Base-by-base conservation (phyloP, 1,284 basidiomycete species). In the Ustilago bromivora region DNA sequence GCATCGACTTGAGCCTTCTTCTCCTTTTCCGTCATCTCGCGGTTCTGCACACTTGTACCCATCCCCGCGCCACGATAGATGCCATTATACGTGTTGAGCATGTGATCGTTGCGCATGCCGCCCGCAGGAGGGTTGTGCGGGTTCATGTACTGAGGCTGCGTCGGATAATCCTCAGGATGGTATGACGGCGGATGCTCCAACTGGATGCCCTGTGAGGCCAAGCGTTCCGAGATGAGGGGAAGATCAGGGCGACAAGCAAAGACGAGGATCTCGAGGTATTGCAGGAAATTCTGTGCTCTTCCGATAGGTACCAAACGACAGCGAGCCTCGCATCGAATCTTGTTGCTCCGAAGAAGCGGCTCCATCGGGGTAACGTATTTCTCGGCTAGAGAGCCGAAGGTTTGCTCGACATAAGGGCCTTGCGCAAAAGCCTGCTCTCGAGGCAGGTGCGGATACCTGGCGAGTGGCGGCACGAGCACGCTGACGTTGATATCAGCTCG, bases 181-280 rank as follows among this genome's bases (percentile, higher is more conserved):
- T 89, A 90, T 3, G 86, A 84, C 3, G 87, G 64, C 0, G 96
- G 96, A 81, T 96, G 92, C 79, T 95, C 92, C 57, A 98, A 90
- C 66, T 92, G 89, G 17, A 96, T 88, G 54, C 89, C 89, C 66
- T 90, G 89, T 62, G 90, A 88, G 12, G 90, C 89, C 55, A 99
- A 89, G 79, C 91, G 92, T 76, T 91, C 89, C 62, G 93, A 91
- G 76, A 99, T 92, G 66, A 92, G 91, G 19, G 89, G 87, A 71
- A 98, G 92, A 86, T 97, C 95, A 41, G 94, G 93, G 78, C 95
- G 95, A 6, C 94, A 93, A 13, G 95, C 96, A 87, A 94, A 97
- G 35, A 98, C 90, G 36, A 98, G 90, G 84, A 98, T 89, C 84
- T 93, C 92, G 52, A 98, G 88, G 32, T 92, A 91, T 43, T 95